These are phyloP conservation scores for Eucalyptus sideroxylon DNA, from an alignment of 345 rosid genomes.

Conservation along the genomic window DNA sequence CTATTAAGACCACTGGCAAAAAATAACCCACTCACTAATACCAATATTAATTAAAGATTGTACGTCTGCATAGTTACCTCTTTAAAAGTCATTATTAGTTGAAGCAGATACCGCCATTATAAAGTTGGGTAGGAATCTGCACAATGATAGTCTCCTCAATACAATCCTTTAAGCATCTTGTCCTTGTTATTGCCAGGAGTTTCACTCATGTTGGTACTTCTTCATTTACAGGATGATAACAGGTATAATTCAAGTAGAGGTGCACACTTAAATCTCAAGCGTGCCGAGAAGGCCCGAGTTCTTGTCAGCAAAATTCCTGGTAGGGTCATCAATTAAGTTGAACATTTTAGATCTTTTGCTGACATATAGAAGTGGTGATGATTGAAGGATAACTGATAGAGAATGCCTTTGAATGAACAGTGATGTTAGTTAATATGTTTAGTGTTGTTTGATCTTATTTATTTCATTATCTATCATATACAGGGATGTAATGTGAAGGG, in stretches of 20 bases:
- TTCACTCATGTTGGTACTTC: background rate
- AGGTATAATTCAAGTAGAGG: slow-evolving; percentile 96
- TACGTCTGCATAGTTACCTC: background rate
- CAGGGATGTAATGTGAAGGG: background rate
- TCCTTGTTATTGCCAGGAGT: background rate
- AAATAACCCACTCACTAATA: background rate
- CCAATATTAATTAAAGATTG: background rate
- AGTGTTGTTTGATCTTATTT: background rate
- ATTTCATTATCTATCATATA: background rate
- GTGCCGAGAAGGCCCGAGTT: slow-evolving; percentile 90
- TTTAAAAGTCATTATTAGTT: background rate
- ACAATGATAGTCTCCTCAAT: background rate
- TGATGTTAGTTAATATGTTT: background rate
- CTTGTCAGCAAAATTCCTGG: slow-evolving; percentile 97
- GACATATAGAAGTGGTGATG: background rate
- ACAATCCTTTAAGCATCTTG: background rate
- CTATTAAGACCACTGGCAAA: background rate
- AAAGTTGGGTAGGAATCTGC: background rate
- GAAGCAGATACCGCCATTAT: background rate
- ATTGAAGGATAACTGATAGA: background rate
- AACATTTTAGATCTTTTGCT: background rate
- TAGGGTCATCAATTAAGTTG: slow-evolving; percentile 3
- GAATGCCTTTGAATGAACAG: background rate
- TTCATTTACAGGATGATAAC: slow-evolving; percentile 75
- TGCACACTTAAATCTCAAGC: slow-evolving; percentile 98